Percentiles rank a stretch among this genome's conserved stretches.
These are phyloP conservation scores for Geranium brycei DNA, from an alignment of 345 rosid species.

Conservation along the genomic window DNA sequence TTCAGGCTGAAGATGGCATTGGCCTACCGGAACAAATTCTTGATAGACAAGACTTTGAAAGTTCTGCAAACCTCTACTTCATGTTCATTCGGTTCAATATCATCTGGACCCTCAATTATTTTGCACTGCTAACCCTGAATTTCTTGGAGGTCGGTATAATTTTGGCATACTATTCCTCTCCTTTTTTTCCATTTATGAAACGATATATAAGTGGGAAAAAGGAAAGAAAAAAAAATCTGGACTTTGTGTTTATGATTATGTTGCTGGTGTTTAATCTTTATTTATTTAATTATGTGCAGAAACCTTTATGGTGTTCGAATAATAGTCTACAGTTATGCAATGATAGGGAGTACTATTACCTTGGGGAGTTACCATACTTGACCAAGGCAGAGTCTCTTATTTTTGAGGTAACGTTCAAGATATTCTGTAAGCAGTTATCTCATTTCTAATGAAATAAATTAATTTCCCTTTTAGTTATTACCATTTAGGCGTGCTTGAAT, in stretches of 20 bases:
- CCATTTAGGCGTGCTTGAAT: neutral
- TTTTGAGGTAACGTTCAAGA: conserved; percentile 45
- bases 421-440: neutral
- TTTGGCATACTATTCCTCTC: neutral
- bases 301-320: conserved; percentile 77
- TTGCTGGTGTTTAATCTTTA: conserved; percentile 5
- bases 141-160: conserved; percentile 68
- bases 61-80: conserved; percentile 55
- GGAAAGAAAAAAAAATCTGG: neutral
- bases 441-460: neutral
- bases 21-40: conserved; percentile 88
- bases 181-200: neutral
- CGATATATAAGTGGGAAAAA: too few species aligned
- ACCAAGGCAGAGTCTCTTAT: conserved; percentile 49
- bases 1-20: conserved; percentile 87
- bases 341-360: conserved; percentile 62
- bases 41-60: conserved; percentile 50
- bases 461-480: neutral
- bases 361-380: conserved; percentile 88
- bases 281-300: conserved; percentile 27
- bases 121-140: conserved; percentile 58
- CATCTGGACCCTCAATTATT: conserved; percentile 78
- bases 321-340: conserved; percentile 39
- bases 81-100: conserved; percentile 42
- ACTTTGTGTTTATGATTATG: conserved; percentile 2